Evolutionary conservation across 2,329 filamentous ascomycete genomes (phyloP).

Genomic region (Ophioceras dolichostomum): DNA sequence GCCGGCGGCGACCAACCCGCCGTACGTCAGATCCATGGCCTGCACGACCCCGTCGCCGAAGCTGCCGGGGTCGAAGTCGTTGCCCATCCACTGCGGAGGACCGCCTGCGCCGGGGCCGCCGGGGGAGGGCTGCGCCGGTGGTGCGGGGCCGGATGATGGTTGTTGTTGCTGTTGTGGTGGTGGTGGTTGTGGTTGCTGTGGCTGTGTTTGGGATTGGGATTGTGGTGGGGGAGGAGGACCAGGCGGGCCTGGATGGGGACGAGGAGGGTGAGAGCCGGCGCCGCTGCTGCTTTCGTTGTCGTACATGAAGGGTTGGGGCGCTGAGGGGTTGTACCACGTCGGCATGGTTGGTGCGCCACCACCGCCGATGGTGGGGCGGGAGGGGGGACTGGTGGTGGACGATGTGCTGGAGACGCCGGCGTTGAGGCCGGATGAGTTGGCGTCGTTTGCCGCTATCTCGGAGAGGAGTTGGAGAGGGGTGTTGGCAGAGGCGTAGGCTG

Average conservation of each 20-base stretch:
- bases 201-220: background rate
- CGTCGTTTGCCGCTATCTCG: constrained; percentile 39
- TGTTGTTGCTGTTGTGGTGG: no score
- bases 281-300: constrained; percentile 11
- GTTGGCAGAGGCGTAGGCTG: constrained; percentile 20
- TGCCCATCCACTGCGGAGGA: constrained; percentile 5
- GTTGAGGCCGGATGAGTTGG: constrained; percentile 10
- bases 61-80: constrained; percentile 21
- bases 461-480: constrained; percentile 44
- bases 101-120: no score
- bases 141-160: background rate
- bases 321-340: constrained; percentile 5
- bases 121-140: background rate
- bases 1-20: constrained; percentile 11
- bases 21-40: constrained; percentile 29
- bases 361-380: constrained; percentile 12
- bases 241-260: background rate
- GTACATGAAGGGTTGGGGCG: constrained; percentile 24
- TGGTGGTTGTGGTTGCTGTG: background rate
- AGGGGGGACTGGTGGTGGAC: constrained; percentile 6
- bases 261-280: no score
- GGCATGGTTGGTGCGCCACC: constrained; percentile 10
- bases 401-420: constrained; percentile 6
- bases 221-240: background rate
- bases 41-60: constrained; percentile 28